Percentiles rank a stretch among this genome's conserved stretches.
These are phyloP conservation scores for Colletotrichum echinochloae DNA, from an alignment of 2,329 filamentous ascomycete species.

Conservation along the genomic window DNA sequence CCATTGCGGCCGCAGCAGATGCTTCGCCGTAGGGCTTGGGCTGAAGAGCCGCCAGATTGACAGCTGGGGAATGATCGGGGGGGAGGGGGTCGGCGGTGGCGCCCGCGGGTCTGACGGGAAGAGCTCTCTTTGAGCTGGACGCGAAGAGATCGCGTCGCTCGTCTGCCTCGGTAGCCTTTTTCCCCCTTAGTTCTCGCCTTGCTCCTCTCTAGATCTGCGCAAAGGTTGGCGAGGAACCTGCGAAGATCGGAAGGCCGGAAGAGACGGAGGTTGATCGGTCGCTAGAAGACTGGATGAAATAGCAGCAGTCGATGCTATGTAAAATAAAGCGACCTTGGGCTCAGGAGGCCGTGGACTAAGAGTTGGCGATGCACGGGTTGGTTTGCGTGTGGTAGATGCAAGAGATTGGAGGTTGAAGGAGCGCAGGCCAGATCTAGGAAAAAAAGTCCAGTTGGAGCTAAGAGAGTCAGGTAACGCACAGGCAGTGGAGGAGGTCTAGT, in stretches of 20 bases:
- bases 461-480: conserved; percentile 18
- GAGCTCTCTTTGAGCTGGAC: conserved; percentile 27
- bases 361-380: conserved; percentile 21
- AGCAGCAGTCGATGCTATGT: neutral
- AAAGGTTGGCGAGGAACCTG: neutral
- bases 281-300: neutral
- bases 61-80: conserved; percentile 47
- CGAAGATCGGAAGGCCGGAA: conserved; percentile 3
- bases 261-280: neutral
- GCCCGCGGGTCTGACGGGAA: conserved; percentile 17
- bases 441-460: conserved; percentile 26
- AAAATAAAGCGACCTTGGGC: neutral
- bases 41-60: conserved; percentile 73
- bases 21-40: conserved; percentile 71
- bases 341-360: conserved; percentile 7
- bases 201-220: conserved; percentile 11
- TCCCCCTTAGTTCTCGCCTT: neutral
- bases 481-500: conserved; percentile 9
- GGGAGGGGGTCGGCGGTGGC: conserved; percentile 38
- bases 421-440: neutral
- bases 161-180: conserved; percentile 23
- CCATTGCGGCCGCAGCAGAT: conserved; percentile 77
- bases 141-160: conserved; percentile 16
- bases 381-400: conserved; percentile 10
- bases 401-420: neutral